These are phyloP conservation scores for Tetracladium setigerum DNA, from an alignment of 495 filamentous ascomycete genomes.

Conservation along the genomic window DNA sequence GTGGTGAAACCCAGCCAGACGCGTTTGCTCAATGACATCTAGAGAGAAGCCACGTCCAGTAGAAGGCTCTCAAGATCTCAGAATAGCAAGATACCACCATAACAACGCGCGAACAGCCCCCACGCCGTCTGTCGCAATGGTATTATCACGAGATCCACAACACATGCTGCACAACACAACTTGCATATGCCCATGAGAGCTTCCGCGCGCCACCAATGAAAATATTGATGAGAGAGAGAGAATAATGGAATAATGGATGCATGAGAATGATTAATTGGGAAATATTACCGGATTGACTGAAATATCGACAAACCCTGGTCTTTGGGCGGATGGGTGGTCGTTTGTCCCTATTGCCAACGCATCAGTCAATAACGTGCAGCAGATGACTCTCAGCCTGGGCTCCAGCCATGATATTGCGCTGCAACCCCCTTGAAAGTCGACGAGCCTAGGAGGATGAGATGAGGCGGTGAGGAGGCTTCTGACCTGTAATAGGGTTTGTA, in stretches of 20 bases:
- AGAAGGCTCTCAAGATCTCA: too few relatives aligned
- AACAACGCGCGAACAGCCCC: too few relatives aligned
- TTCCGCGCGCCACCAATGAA: constrained; percentile 8
- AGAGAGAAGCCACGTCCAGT: constrained; percentile 6
- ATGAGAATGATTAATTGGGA: too few relatives aligned
- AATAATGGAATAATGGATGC: constrained; percentile 5
- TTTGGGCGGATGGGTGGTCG: constrained; percentile 3
- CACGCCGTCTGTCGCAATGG: constrained; percentile 5
- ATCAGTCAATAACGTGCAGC: constrained; percentile 11
- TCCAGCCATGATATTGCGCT: background rate
- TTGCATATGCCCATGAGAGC: constrained; percentile 6
- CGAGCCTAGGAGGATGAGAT: background rate
- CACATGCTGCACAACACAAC: constrained; percentile 19
- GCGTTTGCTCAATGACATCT: background rate
- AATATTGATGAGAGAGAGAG: constrained; percentile 17
- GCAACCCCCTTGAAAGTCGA: background rate
- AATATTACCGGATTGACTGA: constrained; percentile 17
- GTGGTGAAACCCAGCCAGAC: constrained; percentile 1
- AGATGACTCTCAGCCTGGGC: background rate
- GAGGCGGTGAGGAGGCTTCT: constrained; percentile 1
- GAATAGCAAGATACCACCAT: too few relatives aligned
- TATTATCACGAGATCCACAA: constrained; percentile 16
- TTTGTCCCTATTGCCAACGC: constrained; percentile 10
- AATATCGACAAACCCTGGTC: constrained; percentile 18
- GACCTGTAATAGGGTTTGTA: background rate